Percentiles rank a stretch among this genome's conserved stretches.
These are phyloP conservation scores for Cymbopogon citratus DNA, from an alignment of 176 grass and related monocot species.

Conservation along the genomic window DNA sequence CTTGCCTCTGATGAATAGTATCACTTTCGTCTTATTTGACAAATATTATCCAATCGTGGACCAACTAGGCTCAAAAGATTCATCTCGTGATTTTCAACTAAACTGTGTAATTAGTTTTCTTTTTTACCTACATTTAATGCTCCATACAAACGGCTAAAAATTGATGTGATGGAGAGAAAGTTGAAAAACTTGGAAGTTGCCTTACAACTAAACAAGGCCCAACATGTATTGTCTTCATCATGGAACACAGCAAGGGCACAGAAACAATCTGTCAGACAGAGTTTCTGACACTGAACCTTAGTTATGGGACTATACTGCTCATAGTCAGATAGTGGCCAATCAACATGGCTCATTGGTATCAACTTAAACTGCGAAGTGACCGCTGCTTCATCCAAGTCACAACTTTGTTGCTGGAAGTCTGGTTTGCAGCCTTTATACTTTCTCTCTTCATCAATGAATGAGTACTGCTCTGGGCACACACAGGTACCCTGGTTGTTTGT, in stretches of 20 bases:
- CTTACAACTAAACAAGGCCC: too few relatives aligned
- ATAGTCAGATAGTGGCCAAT: slow-evolving; percentile 35
- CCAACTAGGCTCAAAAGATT: too few relatives aligned
- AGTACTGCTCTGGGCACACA: slow-evolving; percentile 27
- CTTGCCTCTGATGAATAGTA: too few relatives aligned
- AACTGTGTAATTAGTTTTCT: too few relatives aligned
- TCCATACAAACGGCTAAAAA: too few relatives aligned
- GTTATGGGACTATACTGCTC: slow-evolving; percentile 6
- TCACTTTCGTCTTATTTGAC: too few relatives aligned
- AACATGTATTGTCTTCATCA: background rate
- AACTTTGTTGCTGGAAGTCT: slow-evolving; percentile 40
- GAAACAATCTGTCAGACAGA: slow-evolving; percentile 49
- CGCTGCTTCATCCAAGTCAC: slow-evolving; percentile 29
- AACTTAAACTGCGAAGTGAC: slow-evolving; percentile 11
- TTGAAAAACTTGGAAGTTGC: too few relatives aligned
- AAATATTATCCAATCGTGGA: too few relatives aligned
- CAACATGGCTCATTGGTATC: background rate
- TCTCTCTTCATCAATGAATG: slow-evolving; percentile 34
- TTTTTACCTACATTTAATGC: too few relatives aligned
- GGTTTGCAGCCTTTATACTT: slow-evolving; percentile 50
- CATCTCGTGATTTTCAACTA: too few relatives aligned
- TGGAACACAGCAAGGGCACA: slow-evolving; percentile 17
- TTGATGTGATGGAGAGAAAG: too few relatives aligned
- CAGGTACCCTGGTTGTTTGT: slow-evolving; percentile 21
- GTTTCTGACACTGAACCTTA: background rate